Conservation (phyloP, 805 yeast genomes). For the Danielia oregonensis region DNA sequence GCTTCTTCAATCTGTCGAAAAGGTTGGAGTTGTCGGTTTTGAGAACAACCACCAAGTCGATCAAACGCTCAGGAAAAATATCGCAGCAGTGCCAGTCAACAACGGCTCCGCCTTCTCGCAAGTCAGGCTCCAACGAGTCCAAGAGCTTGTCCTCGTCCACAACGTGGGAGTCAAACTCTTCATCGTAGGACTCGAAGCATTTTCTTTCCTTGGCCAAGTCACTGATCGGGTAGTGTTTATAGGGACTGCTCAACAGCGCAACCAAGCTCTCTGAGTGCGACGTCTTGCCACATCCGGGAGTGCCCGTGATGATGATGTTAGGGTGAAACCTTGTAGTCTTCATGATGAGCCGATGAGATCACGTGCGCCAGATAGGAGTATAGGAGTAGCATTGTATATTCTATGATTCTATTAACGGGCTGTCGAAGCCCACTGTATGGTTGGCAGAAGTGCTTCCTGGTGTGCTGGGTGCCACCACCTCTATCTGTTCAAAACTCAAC, state of each 20-base stretch:
- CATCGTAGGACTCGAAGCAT: conserved; percentile 82
- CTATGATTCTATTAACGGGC: no score
- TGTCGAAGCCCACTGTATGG: not conserved
- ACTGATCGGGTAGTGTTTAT: conserved; percentile 62
- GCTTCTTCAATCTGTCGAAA: conserved; percentile 67
- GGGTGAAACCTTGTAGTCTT: conserved; percentile 32
- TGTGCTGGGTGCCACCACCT: no score
- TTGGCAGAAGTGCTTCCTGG: not conserved
- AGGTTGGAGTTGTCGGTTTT: conserved; percentile 70
- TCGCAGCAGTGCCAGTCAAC: conserved; percentile 99
- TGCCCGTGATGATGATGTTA: conserved; percentile 88
- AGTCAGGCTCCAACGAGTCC: conserved; percentile 73
- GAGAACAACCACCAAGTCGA: conserved; percentile 88
- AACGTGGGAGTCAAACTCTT: conserved; percentile 75
- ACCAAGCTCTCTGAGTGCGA: conserved; percentile 64
- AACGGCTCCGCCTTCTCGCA: conserved; percentile 82
- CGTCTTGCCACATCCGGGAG: conserved; percentile 90
- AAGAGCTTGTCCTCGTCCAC: conserved; percentile 90
- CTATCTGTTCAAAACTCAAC: no score
- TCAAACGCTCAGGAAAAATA: conserved; percentile 85
- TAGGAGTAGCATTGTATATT: no score
- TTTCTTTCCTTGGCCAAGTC: conserved; percentile 75
- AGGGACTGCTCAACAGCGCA: conserved; percentile 42
- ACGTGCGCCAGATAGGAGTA: no score
- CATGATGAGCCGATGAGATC: conserved; percentile 1